These are phyloP conservation scores for Mycena haematopus DNA, from an alignment of 768 basidiomycete genomes.

Conservation along the genomic window DNA sequence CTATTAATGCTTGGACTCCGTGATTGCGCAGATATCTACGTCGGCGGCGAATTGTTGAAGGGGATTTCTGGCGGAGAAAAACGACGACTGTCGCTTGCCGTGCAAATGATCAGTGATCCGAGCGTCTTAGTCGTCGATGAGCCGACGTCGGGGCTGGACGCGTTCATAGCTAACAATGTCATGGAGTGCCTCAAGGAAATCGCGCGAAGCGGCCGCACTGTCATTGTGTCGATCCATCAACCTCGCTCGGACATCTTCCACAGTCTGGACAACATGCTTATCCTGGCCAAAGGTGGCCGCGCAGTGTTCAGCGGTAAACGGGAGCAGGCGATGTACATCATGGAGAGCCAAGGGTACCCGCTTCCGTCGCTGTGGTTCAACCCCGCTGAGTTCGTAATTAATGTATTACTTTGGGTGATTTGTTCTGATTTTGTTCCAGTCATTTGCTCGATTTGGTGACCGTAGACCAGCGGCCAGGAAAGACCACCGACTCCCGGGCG, in stretches of 20 bases:
- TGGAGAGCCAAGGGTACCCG: slow-evolving; percentile 41
- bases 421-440: slow-evolving; percentile 23
- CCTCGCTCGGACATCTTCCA: slow-evolving; percentile 39
- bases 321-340: slow-evolving; percentile 39
- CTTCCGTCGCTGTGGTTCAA: slow-evolving; percentile 44
- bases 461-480: slow-evolving; percentile 28
- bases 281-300: slow-evolving; percentile 34
- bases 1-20: slow-evolving; percentile 51
- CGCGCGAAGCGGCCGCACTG: slow-evolving; percentile 47
- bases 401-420: no score
- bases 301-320: slow-evolving; percentile 34
- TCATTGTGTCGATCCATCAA: slow-evolving; percentile 36
- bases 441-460: slow-evolving; percentile 29
- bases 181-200: slow-evolving; percentile 50
- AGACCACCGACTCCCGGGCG: slow-evolving; percentile 17
- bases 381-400: slow-evolving; percentile 47
- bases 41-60: slow-evolving; percentile 48
- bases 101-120: slow-evolving; percentile 49
- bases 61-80: slow-evolving; percentile 59
- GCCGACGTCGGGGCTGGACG: slow-evolving; percentile 43
- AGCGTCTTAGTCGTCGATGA: slow-evolving; percentile 45
- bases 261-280: slow-evolving; percentile 32
- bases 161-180: slow-evolving; percentile 51
- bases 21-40: slow-evolving; percentile 51
- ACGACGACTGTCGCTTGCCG: slow-evolving; percentile 49